Percentiles rank a stretch among this genome's conserved stretches.
phyloP scores from a whole-genome alignment of 129 eudicot species.

The Helichrysum umbraculigerum region DNA sequence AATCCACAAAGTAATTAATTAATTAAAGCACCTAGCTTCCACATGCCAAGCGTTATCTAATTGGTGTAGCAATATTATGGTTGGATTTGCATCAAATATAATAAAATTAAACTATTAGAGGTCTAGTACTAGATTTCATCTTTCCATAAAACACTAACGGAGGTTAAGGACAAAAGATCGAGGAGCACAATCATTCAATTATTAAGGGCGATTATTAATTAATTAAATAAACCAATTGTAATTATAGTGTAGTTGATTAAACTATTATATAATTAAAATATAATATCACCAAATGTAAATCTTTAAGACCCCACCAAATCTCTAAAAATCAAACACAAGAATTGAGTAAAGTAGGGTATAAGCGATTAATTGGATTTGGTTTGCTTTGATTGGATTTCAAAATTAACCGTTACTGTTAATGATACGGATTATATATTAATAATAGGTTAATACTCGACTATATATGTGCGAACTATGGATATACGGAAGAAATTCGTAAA shows the following conservation, averaged over 20 bases:
- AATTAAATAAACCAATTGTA: slow-evolving; percentile 16
- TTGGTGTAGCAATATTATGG: slow-evolving; percentile 19
- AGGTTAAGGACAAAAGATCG: slow-evolving; percentile 53
- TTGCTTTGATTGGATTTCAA: slow-evolving; percentile 22
- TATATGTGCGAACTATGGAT: too few species aligned
- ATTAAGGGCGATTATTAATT: slow-evolving; percentile 45
- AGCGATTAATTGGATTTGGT: slow-evolving; percentile 20
- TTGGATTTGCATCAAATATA: slow-evolving; percentile 25
- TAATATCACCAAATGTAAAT: slow-evolving; percentile 30
- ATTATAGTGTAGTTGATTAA: slow-evolving; percentile 21
- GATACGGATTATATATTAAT: too few species aligned
- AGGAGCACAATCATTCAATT: slow-evolving; percentile 43
- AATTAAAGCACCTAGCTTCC: slow-evolving; percentile 21
- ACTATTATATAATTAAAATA: background rate
- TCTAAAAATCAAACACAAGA: slow-evolving; percentile 31
- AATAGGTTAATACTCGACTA: too few species aligned
- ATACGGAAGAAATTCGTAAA: too few species aligned
- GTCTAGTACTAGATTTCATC: slow-evolving; percentile 43
- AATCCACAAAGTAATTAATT: slow-evolving; percentile 13
- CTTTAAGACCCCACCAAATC: slow-evolving; percentile 50
- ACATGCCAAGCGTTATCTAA: slow-evolving; percentile 22
- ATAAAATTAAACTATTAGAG: slow-evolving; percentile 9
- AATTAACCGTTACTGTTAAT: background rate
- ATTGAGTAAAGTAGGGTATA: slow-evolving; percentile 24
- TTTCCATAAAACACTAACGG: slow-evolving; percentile 40